Evolutionary conservation across 345 rosid species (phyloP), one percentile per base, ranked within the genome.

Genomic region (Rubroshorea leprosula): DNA sequence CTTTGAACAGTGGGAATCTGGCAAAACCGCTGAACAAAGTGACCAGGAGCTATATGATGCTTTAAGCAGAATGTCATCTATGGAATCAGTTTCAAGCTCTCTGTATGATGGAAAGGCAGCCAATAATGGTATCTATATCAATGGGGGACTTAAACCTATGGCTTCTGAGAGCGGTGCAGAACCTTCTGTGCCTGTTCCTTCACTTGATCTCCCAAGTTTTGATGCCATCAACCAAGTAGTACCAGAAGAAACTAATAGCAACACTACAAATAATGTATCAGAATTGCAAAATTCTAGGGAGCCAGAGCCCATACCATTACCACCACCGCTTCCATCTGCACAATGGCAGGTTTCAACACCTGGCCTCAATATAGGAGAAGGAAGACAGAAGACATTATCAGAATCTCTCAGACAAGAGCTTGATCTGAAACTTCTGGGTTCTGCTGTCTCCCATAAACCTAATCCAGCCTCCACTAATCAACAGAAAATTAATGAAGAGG

Each of bases 1-100:
- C 62, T 89, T 94, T 44, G 97, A 92, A 74, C 80, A 77, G 70
- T 92, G 98, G 98, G 98, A 77, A 71, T 80, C 83, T 38, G 75
- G 75, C 60, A 77, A 66, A 43, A 73, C 81, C 29, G 76, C 78
- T 55, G 79, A 64, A 61, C 68, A 65, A 64, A 74, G 69, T 54
- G 72, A 83, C 63, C 78, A 51, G 23, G 85, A 74, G 62, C 52
- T 66, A 25, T 67, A 63, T 60, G 81, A 77, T 72, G 73, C 86
- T 62, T 66, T 76, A 21, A 22, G 72, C 51, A 68, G 72, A 72
- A 64, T 68, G 47, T 55, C 82, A 14, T 50, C 72, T 3, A 13
- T 54, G 52, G 88, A 75, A 65, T 59, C 77, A 58, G 55, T 71
- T 46, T 70, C 85, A 56, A 63, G 74, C 55, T 68, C 74, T 63